Conservation (phyloP, 495 filamentous ascomycete species). For the Sordaria brevicollis region DNA sequence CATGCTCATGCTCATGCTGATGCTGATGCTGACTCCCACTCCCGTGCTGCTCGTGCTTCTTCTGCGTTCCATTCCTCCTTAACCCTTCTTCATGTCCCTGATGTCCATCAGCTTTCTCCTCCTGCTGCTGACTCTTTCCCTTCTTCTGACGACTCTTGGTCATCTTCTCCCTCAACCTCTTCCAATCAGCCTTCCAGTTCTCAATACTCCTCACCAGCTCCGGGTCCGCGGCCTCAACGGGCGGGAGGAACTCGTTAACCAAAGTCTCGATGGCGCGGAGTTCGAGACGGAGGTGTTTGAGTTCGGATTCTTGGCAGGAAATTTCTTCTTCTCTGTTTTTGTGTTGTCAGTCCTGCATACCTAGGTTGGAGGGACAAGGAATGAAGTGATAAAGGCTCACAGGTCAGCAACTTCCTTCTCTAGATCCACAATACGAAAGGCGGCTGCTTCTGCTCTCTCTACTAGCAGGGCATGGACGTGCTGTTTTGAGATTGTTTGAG, state of each 20-base stretch:
- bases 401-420: constrained; percentile 38
- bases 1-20: neutral
- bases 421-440: constrained; percentile 40
- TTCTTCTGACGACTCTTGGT: constrained; percentile 6
- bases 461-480: constrained; percentile 44
- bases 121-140: neutral
- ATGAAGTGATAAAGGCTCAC: constrained; percentile 26
- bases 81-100: neutral
- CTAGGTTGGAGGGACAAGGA: neutral
- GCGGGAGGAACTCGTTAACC: constrained; percentile 29
- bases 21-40: neutral
- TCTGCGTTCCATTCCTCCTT: neutral
- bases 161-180: constrained; percentile 19
- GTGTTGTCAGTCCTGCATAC: neutral
- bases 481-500: constrained; percentile 14
- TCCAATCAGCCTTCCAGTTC: constrained; percentile 37
- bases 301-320: constrained; percentile 22
- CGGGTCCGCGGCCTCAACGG: constrained; percentile 21
- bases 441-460: constrained; percentile 39
- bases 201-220: constrained; percentile 34
- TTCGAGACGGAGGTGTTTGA: constrained; percentile 41
- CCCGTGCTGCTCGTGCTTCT: neutral
- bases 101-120: neutral
- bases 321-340: constrained; percentile 20
- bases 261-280: constrained; percentile 45